Evolutionary conservation across 371 early-diverging fungal species (phyloP), one percentile per base, ranked within the genome.

Genomic region (Mortierella sp.): DNA sequence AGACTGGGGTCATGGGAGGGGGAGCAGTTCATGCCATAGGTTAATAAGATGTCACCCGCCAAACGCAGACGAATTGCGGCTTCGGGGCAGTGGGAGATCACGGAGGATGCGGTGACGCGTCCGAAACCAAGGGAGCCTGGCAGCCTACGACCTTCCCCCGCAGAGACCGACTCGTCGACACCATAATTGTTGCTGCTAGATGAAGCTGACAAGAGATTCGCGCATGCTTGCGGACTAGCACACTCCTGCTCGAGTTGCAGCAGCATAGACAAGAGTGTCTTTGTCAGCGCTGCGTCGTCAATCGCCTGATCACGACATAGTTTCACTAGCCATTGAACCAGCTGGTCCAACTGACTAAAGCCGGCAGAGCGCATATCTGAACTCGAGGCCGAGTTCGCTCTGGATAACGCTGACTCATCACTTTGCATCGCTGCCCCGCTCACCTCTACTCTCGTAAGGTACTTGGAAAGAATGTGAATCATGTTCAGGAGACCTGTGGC

Each of bases 241-340:
- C 58, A 60, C 15, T 65, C 70, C n/a, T 69, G 65, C 26, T 70
- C 78, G 19, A 76, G 50, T 34, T 64, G 61, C 32, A 76, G 34
- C 32, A 57, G 37, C 70, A 70, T 60, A 5, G 70, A 65, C 27
- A 76, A 21, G 15, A 76, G 39, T 6, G 70, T 49, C 41, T 61
- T 76, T 2, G 78, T 53, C 8, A 76, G 41, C 6, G 61, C 6
- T 4, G 62, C 53, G 30, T 76, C 78, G 32, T 76, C 78, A 11
- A 70, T 34, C 0, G 78, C 65, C 42, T 70, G 66, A 24, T 76
- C 78, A 15, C 70, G 62, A 46, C 78, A 76, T 3, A 69, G 37
- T 42, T 32, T 64, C 42, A 65, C 65, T 7, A 76, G 50, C 78
- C 78, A 76, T 8, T 70, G 65, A 23, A 61, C 43, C 9, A 76